A percentile compares a stretch with the other conserved stretches of the same genome.
These are phyloP conservation scores for Trichoderma asperelloides DNA, from an alignment of 495 filamentous ascomycete species.

Conservation along the genomic window DNA sequence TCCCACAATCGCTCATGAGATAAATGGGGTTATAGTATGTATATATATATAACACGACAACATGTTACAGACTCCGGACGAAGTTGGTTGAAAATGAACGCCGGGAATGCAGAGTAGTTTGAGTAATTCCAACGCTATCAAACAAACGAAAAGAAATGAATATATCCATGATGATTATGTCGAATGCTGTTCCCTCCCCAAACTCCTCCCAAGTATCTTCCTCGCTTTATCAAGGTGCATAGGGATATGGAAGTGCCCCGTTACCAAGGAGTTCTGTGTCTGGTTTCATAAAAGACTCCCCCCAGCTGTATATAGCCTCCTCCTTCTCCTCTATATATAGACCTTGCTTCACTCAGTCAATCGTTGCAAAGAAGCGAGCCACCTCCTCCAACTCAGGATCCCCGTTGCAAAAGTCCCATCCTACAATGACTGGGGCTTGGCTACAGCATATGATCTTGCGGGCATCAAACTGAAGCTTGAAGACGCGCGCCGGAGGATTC, in stretches of 20 bases:
- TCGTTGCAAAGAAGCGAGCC: conserved; percentile 66
- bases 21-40: background rate
- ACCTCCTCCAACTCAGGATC: conserved; percentile 77
- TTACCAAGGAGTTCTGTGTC: background rate
- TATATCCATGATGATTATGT: background rate
- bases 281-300: background rate
- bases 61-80: background rate
- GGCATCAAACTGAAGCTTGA: conserved; percentile 95
- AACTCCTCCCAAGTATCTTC: background rate
- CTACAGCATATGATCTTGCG: conserved; percentile 90
- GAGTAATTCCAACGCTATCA: background rate
- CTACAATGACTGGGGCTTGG: conserved; percentile 83
- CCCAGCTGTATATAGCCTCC: no score
- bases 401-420: conserved; percentile 95
- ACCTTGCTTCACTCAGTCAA: conserved; percentile 14
- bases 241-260: no score
- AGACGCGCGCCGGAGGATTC: conserved; percentile 60
- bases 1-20: no score
- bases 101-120: background rate
- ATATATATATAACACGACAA: background rate
- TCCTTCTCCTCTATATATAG: background rate
- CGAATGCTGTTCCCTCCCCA: background rate
- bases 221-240: background rate
- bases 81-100: background rate
- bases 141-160: no score